Evolutionary conservation across 306 rosid genomes (phyloP).

Genomic region (Acacia crassicarpa): DNA sequence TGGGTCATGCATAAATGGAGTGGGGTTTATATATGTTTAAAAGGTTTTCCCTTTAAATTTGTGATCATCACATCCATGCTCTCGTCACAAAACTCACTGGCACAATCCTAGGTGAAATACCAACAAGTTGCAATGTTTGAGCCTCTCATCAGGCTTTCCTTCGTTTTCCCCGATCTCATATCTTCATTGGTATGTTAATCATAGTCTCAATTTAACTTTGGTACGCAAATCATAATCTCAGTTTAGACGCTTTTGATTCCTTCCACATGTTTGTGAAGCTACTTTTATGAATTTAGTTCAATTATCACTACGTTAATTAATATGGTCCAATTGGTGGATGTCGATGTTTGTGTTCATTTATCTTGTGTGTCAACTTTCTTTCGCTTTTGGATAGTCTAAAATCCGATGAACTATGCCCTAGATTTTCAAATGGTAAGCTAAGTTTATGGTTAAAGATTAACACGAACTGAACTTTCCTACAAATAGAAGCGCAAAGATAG

Average conservation of each 20-base stretch:
- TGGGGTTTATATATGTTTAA: too few species aligned
- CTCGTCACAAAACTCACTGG: too few species aligned
- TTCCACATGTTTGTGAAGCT: neutral
- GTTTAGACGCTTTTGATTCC: neutral
- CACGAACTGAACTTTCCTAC: neutral
- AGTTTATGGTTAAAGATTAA: neutral
- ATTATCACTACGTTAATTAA: neutral
- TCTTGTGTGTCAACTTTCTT: too few species aligned
- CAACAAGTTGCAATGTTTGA: neutral
- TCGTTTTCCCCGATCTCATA: neutral
- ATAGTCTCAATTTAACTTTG: neutral
- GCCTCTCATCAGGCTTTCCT: neutral
- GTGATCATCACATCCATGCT: too few species aligned
- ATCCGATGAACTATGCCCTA: neutral
- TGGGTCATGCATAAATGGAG: too few species aligned
- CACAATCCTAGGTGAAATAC: too few species aligned
- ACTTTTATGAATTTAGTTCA: neutral
- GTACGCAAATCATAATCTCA: neutral
- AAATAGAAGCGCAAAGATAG: neutral
- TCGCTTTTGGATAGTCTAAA: too few species aligned
- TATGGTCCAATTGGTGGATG: neutral
- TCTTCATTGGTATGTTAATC: neutral
- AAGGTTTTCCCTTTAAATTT: too few species aligned
- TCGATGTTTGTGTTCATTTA: neutral
- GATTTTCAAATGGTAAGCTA: neutral